Evolutionary conservation across 306 rosid species (phyloP), one percentile per base, ranked within the genome.

Genomic region (Sphenostylis stenocarpa): DNA sequence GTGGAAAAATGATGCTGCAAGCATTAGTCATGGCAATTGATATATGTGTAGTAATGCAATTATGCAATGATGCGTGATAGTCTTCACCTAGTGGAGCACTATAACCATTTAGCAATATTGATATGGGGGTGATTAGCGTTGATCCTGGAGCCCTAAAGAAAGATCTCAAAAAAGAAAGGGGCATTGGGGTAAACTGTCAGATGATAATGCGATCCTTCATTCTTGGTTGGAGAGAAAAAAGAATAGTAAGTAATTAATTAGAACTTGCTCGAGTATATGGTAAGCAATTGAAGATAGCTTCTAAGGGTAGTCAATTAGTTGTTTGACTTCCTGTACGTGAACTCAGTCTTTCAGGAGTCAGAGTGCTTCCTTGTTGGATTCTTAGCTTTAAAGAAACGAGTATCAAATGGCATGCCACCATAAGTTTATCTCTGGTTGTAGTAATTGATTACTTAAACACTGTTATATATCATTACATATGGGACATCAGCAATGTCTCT

Each of bases 131-230:
- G 53, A 57, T 53, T 20, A 16, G 3, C 53, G 28, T 21, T 66
- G 24, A 76, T 55, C 5, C 41, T 78, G 75, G 65, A 51, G 63
- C 77, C 73, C 67, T 7, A 36, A 48, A 48, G 48, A 62, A n/a
- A 70, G 26, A n/a, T 26, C 6, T 23, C n/a, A 34, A 24, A 51
- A n/a, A 48, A 36, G 26, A 58, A 61, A 34, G 44, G 48, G 38
- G 47, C 78, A 26, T 71, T 2, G 21, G 26, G 47, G 26, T 13
- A 38, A 79, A 49, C 58, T 62, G 45, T 79, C 23, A 61, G 73
- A 71, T 13, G 33, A 71, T 0, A 14, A 79, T 49, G 53, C 43
- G 9, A 47, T 49, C 66, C 66, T 20, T 69, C 19, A 16, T 24
- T 69, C 60, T n/a, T 61, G 77, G 65, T 48, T 49, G 56, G 52